phyloP scores from a whole-genome alignment of 495 filamentous ascomycete species.

The Lasiosphaeria miniovina region DNA sequence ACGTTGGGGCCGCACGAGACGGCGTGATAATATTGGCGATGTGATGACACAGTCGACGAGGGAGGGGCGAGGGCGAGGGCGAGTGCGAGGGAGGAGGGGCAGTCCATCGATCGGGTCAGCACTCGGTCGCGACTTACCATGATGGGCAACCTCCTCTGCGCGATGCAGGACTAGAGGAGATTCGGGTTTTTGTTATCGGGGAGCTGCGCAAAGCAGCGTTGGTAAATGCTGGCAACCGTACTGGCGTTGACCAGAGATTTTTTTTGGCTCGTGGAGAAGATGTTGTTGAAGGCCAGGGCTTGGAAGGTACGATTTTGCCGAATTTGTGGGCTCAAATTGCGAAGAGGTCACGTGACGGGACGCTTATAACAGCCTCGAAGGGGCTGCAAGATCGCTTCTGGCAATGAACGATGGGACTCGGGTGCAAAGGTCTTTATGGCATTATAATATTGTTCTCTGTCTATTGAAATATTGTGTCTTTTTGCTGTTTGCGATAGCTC shows the following conservation, averaged over 20 bases:
- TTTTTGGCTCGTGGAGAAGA: slow-evolving; percentile 34
- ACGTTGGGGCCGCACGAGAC: neutral
- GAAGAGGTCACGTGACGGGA: slow-evolving; percentile 27
- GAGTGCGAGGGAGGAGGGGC: neutral
- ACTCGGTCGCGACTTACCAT: slow-evolving; percentile 32
- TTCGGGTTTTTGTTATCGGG: slow-evolving; percentile 12
- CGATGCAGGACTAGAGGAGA: slow-evolving; percentile 31
- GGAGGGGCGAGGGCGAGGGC: slow-evolving; percentile 13
- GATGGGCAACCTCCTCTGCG: slow-evolving; percentile 41
- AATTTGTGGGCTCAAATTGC: slow-evolving; percentile 34
- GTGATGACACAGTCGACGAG: slow-evolving; percentile 8
- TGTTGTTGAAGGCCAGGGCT: slow-evolving; percentile 30
- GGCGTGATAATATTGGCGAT: neutral
- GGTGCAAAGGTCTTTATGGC: no score
- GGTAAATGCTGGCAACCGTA: slow-evolving; percentile 33
- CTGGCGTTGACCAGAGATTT: slow-evolving; percentile 34
- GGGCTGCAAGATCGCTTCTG: no score
- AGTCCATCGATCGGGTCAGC: neutral
- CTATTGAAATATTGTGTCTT: no score
- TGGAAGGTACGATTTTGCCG: slow-evolving; percentile 22
- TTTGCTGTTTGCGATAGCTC: no score
- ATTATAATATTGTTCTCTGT: no score
- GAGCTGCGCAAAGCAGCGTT: slow-evolving; percentile 29
- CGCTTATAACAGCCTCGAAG: no score
- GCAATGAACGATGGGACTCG: no score